Conservation (phyloP, 176 grass and related monocot species). For the Pharus latifolius region DNA sequence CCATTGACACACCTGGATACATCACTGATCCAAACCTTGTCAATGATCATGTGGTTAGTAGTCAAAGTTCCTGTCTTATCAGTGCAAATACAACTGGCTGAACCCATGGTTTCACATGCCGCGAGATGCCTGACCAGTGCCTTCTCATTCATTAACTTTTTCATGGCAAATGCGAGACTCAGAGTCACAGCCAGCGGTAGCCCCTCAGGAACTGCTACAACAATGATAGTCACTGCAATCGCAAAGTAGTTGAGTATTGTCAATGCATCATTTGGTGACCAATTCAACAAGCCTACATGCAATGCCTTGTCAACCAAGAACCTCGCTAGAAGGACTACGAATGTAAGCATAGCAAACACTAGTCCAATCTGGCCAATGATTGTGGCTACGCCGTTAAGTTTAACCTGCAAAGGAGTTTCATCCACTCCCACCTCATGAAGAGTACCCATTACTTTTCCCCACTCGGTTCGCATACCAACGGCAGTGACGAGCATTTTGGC, state of each 20-base stretch:
- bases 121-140: conserved; percentile 80
- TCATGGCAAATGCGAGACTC: conserved; percentile 97
- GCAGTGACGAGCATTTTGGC: conserved; percentile 75
- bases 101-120: conserved; percentile 96
- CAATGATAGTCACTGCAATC: conserved; percentile 76
- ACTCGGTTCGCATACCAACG: conserved; percentile 76
- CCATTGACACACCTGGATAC: conserved; percentile 35
- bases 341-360: conserved; percentile 68
- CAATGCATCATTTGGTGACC: conserved; percentile 60
- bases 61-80: conserved; percentile 96
- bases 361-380: conserved; percentile 81
- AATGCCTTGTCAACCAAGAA: conserved; percentile 48
- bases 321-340: conserved; percentile 55
- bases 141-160: conserved; percentile 83
- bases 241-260: conserved; percentile 84
- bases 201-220: conserved; percentile 87
- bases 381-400: conserved; percentile 78
- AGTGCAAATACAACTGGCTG: conserved; percentile 77
- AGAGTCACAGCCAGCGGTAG: conserved; percentile 82
- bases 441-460: conserved; percentile 77
- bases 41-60: conserved; percentile 86
- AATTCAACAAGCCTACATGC: conserved; percentile 41
- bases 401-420: conserved; percentile 92
- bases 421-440: conserved; percentile 58
- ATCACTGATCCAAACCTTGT: conserved; percentile 67